Evolutionary conservation across 129 eudicot species (phyloP).

Genomic region (Escallonia rubra): DNA sequence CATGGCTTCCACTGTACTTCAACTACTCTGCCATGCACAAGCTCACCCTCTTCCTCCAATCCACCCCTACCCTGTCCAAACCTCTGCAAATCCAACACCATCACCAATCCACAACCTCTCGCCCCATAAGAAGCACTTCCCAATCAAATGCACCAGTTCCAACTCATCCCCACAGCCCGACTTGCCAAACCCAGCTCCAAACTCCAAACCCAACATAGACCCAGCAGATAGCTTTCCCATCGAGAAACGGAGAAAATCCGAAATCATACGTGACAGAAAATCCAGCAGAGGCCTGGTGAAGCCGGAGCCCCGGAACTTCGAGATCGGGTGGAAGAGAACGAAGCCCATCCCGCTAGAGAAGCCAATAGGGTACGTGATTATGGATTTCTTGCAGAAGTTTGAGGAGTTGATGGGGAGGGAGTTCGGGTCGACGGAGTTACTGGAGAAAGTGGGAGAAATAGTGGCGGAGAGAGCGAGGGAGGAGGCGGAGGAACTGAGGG

Average conservation of each 20-base stretch:
- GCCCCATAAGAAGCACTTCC: conserved; percentile 14
- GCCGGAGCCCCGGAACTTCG: conserved; percentile 73
- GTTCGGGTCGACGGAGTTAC: conserved; percentile 64
- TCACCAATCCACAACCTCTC: background rate
- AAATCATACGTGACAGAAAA: conserved; percentile 54
- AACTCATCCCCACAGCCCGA: conserved; percentile 30
- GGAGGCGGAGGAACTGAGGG: conserved; percentile 73
- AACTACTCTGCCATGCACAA: conserved; percentile 22
- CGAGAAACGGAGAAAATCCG: conserved; percentile 62
- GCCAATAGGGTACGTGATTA: conserved; percentile 68
- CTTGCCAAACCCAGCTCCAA: conserved; percentile 34
- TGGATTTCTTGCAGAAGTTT: conserved; percentile 80
- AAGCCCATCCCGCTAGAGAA: conserved; percentile 62
- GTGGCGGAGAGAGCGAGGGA: conserved; percentile 86
- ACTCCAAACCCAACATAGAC: conserved; percentile 41
- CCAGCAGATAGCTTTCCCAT: conserved; percentile 51
- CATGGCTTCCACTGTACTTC: conserved; percentile 50
- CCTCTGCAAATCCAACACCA: conserved; percentile 5
- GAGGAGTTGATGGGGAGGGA: conserved; percentile 61
- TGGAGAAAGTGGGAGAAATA: conserved; percentile 76
- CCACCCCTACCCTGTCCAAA: conserved; percentile 16
- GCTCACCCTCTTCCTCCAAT: conserved; percentile 13
- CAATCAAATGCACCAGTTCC: conserved; percentile 35
- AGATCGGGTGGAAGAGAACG: conserved; percentile 83
- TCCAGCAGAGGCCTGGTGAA: conserved; percentile 37